Percentiles rank a stretch among this genome's conserved stretches.
These are phyloP conservation scores for Mucor racemosus DNA, from an alignment of 371 early-diverging fungal genomes.

Conservation along the genomic window DNA sequence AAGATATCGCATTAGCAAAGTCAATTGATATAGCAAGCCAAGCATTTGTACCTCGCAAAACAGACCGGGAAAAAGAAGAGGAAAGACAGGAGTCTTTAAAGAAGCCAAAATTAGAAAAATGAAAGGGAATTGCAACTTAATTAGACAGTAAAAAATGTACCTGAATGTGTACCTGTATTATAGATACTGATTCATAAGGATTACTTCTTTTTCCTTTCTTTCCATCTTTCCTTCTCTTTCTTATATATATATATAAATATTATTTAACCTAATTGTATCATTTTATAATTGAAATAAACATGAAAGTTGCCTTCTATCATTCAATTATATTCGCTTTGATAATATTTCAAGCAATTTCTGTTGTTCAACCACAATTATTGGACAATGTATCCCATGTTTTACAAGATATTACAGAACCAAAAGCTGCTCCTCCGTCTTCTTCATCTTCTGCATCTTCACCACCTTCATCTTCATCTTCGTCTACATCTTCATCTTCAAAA, in stretches of 20 bases:
- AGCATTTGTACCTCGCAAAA: constrained; percentile 60
- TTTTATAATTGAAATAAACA: neutral
- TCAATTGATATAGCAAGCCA: constrained; percentile 32
- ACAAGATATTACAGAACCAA: constrained; percentile 6
- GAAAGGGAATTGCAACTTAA: constrained; percentile 14
- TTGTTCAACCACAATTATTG: constrained; percentile 19
- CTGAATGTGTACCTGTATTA: neutral
- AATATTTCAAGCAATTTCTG: constrained; percentile 3
- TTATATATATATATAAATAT: neutral
- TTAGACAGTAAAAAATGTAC: neutral
- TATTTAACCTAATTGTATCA: neutral
- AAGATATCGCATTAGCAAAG: neutral
- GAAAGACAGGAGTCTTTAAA: constrained; percentile 40
- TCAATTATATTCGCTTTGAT: constrained; percentile 10
- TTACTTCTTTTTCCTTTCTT: neutral
- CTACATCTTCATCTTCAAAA: constrained; percentile 12
- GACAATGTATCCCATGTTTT: constrained; percentile 17
- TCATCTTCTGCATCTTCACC: constrained; percentile 13
- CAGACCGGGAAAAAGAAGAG: constrained; percentile 64
- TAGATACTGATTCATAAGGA: neutral
- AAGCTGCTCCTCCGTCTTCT: neutral
- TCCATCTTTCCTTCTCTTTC: constrained; percentile 11
- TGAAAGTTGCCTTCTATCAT: neutral
- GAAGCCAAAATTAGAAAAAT: constrained; percentile 44
- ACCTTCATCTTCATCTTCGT: constrained; percentile 4